Evolutionary conservation across 75 land plant genomes (phyloP).

Genomic region (Selaginella moellendorffii): DNA sequence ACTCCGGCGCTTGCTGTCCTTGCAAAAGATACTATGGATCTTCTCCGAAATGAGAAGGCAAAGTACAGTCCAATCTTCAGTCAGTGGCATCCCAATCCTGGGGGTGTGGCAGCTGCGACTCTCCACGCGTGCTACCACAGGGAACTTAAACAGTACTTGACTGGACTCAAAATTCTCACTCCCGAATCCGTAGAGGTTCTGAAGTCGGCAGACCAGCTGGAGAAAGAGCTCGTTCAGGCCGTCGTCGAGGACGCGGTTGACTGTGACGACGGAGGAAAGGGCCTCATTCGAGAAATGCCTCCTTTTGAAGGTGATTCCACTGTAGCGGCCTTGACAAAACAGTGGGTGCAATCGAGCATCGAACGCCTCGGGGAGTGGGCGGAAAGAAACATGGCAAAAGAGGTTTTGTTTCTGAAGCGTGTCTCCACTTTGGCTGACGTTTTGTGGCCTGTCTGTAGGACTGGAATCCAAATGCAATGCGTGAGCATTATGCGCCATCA

Average conservation of each 20-base stretch:
- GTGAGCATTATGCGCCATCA: conserved; percentile 64
- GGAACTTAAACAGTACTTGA: conserved; percentile 73
- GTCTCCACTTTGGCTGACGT: background rate
- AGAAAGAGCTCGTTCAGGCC: conserved; percentile 74
- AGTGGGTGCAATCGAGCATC: conserved; percentile 62
- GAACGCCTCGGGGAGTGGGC: conserved; percentile 65
- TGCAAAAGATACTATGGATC: conserved; percentile 60
- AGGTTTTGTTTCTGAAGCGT: conserved; percentile 34
- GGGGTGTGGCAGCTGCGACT: conserved; percentile 87
- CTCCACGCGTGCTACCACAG: conserved; percentile 87
- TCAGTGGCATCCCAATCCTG: conserved; percentile 83
- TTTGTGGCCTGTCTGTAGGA: conserved; percentile 24
- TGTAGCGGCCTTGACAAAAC: conserved; percentile 47
- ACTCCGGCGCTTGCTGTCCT: conserved; percentile 48
- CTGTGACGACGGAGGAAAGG: conserved; percentile 94
- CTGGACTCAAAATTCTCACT: conserved; percentile 49
- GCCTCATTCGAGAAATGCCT: conserved; percentile 84
- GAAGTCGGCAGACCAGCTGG: conserved; percentile 66
- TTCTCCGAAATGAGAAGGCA: conserved; percentile 54
- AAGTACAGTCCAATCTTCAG: conserved; percentile 73
- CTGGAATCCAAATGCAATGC: conserved; percentile 59
- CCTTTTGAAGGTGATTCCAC: conserved; percentile 78
- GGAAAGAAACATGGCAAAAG: conserved; percentile 67
- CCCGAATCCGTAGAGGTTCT: conserved; percentile 63
- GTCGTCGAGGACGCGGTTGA: conserved; percentile 95